These are phyloP conservation scores for Euphorbia pulcherrima DNA, from an alignment of 345 rosid genomes.

Conservation along the genomic window DNA sequence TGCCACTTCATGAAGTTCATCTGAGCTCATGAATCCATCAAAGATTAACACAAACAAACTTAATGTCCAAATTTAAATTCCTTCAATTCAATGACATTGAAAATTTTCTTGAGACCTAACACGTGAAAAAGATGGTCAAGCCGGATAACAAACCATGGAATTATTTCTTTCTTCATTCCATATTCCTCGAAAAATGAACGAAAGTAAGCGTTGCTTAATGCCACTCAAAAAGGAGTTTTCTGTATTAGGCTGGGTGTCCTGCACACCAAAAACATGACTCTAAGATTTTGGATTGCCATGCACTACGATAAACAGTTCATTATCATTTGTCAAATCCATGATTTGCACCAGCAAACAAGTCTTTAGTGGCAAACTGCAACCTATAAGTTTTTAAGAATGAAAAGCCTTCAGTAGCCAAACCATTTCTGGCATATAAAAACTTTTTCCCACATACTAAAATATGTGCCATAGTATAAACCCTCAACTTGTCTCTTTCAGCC, in stretches of 20 bases:
- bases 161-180: slow-evolving; percentile 78
- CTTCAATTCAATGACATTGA: neutral
- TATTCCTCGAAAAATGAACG: slow-evolving; percentile 74
- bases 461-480: neutral
- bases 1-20: neutral
- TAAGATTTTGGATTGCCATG: slow-evolving; percentile 36
- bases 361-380: neutral
- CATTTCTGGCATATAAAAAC: neutral
- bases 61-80: neutral
- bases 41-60: neutral
- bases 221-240: slow-evolving; percentile 63
- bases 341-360: neutral
- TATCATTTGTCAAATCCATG: slow-evolving; percentile 10
- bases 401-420: neutral
- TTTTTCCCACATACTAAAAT: neutral
- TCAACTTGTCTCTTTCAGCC: too few relatives aligned
- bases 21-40: neutral
- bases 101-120: neutral
- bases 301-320: slow-evolving; percentile 39
- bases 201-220: slow-evolving; percentile 85
- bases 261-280: slow-evolving; percentile 37
- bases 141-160: slow-evolving; percentile 46
- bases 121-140: slow-evolving; percentile 14
- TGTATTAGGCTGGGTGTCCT: slow-evolving; percentile 36
- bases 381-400: slow-evolving; percentile 18